Evolutionary conservation across 192 early-diverging fungal species (phyloP).

Genomic region (Dissophora globulifera): DNA sequence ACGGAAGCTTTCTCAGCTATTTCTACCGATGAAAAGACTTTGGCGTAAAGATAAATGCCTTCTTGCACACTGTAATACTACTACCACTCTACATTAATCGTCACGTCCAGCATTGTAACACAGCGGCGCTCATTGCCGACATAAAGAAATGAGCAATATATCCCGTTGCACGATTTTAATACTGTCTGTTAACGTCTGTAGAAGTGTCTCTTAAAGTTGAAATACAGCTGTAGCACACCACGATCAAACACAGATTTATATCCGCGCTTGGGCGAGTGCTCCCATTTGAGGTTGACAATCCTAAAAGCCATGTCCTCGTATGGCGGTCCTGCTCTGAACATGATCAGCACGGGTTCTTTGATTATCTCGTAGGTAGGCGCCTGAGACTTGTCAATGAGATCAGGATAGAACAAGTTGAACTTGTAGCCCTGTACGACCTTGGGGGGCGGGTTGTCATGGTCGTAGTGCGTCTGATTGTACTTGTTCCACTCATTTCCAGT

Average conservation of each 20-base stretch:
- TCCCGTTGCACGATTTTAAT: too few relatives aligned
- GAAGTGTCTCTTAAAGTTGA: conserved; percentile 84
- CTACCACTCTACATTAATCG: too few relatives aligned
- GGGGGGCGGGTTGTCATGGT: conserved; percentile 96
- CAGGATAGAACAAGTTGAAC: conserved; percentile 98
- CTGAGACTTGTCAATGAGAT: conserved; percentile 91
- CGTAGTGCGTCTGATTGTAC: conserved; percentile 99
- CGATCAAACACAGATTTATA: conserved; percentile 84
- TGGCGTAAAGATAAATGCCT: too few relatives aligned
- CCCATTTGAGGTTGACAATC: conserved; percentile 97
- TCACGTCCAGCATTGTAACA: too few relatives aligned
- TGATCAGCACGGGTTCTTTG: conserved; percentile 80
- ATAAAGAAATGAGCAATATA: not conserved
- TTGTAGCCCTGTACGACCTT: conserved; percentile 98
- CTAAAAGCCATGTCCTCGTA: conserved; percentile 98
- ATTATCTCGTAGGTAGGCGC: conserved; percentile 93
- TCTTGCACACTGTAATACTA: not conserved
- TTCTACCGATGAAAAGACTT: too few relatives aligned
- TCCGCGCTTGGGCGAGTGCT: conserved; percentile 89
- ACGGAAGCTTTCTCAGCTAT: too few relatives aligned
- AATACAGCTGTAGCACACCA: conserved; percentile 84
- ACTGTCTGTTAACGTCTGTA: conserved; percentile 71
- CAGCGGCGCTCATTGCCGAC: not conserved
- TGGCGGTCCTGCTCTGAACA: conserved; percentile 94
- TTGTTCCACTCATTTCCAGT: conserved; percentile 99